Evolutionary conservation across 441 rosid species (phyloP).

Genomic region (Cnidoscolus chayamansa): DNA sequence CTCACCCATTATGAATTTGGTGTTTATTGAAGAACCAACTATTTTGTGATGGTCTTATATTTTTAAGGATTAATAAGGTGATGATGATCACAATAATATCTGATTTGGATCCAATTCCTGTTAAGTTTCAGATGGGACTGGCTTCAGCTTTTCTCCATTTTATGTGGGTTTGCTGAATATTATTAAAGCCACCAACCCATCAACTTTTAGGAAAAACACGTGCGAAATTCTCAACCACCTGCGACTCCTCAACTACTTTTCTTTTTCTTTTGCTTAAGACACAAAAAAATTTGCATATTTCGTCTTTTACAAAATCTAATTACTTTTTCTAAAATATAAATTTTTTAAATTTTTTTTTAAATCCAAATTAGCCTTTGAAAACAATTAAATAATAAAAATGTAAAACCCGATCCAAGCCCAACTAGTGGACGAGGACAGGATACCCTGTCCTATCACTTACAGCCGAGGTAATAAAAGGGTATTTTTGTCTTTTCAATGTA

Average conservation of each 20-base stretch:
- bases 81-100: not conserved
- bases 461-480: no score
- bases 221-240: not conserved
- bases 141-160: not conserved
- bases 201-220: not conserved
- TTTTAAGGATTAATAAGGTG: constrained; percentile 10
- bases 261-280: no score
- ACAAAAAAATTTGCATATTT: no score
- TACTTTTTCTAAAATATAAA: no score
- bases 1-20: constrained; percentile 18
- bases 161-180: not conserved
- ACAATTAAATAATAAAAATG: no score
- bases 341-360: no score
- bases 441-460: no score
- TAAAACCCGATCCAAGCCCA: no score
- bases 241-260: not conserved
- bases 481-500: no score
- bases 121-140: not conserved
- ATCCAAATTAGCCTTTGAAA: no score
- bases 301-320: no score
- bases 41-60: constrained; percentile 8
- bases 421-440: no score
- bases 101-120: not conserved
- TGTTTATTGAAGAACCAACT: constrained; percentile 24
- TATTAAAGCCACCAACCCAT: not conserved